Conservation (phyloP, 306 rosid genomes). For the Trifolium pratense region DNA sequence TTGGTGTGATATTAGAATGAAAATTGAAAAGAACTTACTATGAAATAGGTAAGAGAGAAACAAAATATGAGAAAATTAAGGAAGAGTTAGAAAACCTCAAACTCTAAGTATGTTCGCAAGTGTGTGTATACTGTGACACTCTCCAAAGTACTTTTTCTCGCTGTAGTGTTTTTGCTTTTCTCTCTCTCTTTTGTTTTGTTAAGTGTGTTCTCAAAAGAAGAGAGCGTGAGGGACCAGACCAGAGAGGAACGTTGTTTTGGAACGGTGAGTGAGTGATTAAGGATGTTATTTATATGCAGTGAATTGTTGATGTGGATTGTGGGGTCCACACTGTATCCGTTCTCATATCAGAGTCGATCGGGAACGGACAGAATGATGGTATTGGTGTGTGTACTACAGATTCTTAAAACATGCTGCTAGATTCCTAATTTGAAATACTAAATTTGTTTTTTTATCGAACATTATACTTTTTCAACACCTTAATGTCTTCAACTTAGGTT, state of each 20-base stretch:
- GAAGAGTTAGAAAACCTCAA: slow-evolving; percentile 14
- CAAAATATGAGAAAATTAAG: slow-evolving; percentile 3
- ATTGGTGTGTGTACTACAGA: too few species aligned
- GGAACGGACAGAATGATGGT: neutral
- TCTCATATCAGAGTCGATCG: too few species aligned
- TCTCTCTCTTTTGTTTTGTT: neutral
- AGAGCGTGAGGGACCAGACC: neutral
- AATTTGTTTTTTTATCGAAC: too few species aligned
- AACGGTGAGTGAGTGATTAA: too few species aligned
- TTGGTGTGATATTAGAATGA: neutral
- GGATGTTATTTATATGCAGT: neutral
- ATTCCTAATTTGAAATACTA: too few species aligned
- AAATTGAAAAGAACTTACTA: slow-evolving; percentile 9
- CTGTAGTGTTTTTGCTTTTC: neutral
- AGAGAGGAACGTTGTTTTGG: neutral
- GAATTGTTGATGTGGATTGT: neutral
- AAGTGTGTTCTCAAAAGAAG: neutral
- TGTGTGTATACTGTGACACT: neutral
- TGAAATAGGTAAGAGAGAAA: slow-evolving; percentile 23
- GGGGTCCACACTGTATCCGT: neutral
- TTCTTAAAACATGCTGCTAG: too few species aligned
- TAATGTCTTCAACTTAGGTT: too few species aligned
- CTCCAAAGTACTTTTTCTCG: neutral
- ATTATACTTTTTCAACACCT: too few species aligned
- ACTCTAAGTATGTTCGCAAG: neutral